Percentiles rank a stretch among this genome's conserved stretches.
phyloP scores from a whole-genome alignment of 176 grass and related monocot genomes.

The Calamus simplicifolius region DNA sequence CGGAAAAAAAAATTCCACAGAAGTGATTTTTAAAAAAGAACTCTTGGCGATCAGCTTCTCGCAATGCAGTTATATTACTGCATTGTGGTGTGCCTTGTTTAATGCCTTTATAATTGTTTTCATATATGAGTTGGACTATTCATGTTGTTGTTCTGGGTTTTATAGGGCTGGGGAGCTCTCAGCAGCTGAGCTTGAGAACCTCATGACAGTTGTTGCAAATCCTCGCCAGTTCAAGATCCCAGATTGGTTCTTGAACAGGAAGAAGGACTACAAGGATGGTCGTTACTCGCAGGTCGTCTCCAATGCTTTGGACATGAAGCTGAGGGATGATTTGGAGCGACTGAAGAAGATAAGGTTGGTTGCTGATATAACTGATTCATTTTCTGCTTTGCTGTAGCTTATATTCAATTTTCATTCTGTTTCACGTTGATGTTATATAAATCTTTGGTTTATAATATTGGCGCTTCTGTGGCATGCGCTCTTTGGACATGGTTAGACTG shows the following conservation, averaged over 20 bases:
- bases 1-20: too few relatives aligned
- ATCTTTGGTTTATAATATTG: too few relatives aligned
- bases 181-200: constrained; percentile 2
- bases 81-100: too few relatives aligned
- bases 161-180: constrained; percentile 7
- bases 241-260: constrained; percentile 20
- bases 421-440: too few relatives aligned
- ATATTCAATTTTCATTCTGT: too few relatives aligned
- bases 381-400: too few relatives aligned
- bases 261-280: constrained; percentile 14
- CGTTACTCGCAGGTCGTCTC: constrained; percentile 15
- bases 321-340: constrained; percentile 9
- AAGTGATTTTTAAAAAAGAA: too few relatives aligned
- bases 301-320: constrained; percentile 15
- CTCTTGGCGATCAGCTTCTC: too few relatives aligned
- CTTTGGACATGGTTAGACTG: too few relatives aligned
- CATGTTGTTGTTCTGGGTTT: not conserved
- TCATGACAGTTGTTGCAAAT: constrained; percentile 13
- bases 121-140: not conserved
- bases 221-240: constrained; percentile 13
- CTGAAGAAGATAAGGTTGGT: constrained; percentile 11
- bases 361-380: too few relatives aligned
- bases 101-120: not conserved
- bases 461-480: too few relatives aligned
- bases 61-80: too few relatives aligned